These are phyloP conservation scores for Gossypium longicalyx DNA, from an alignment of 345 rosid genomes.

Conservation along the genomic window DNA sequence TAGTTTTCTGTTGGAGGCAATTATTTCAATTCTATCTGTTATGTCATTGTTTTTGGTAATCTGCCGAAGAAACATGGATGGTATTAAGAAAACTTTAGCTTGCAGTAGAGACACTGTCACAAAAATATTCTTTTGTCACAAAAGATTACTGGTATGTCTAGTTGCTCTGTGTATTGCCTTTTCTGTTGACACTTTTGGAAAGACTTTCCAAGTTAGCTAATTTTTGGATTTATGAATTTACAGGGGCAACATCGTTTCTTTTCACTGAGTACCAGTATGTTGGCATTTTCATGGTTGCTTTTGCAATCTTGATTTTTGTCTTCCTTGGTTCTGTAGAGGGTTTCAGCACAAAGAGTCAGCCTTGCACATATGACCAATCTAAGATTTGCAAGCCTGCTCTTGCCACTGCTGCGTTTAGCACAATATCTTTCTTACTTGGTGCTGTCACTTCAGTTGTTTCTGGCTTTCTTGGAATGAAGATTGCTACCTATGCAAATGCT, in stretches of 20 bases:
- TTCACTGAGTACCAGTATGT: constrained; percentile 54
- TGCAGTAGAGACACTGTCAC: background rate
- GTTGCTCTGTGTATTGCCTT: background rate
- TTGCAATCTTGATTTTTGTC: constrained; percentile 45
- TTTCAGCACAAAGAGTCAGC: constrained; percentile 54
- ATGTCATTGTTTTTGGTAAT: background rate
- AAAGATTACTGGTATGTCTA: background rate
- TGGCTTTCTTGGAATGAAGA: too few species aligned
- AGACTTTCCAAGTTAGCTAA: background rate
- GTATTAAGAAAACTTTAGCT: background rate
- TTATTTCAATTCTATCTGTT: constrained; percentile 1
- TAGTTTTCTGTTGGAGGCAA: background rate
- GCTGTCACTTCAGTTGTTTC: constrained; percentile 22
- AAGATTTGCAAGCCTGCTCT: constrained; percentile 22
- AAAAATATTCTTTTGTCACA: background rate
- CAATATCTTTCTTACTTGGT: constrained; percentile 60
- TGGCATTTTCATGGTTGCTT: constrained; percentile 48
- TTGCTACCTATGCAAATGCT: constrained; percentile 32
- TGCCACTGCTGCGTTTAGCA: constrained; percentile 71
- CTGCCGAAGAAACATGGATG: background rate
- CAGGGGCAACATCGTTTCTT: constrained; percentile 57
- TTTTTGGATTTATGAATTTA: background rate
- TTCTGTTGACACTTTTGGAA: background rate
- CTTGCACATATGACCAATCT: constrained; percentile 47
- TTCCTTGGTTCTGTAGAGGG: constrained; percentile 63